A percentile compares a stretch with the other conserved stretches of the same genome.
Conservation (phyloP, 179 eudicot genomes). For the Spergularia azorica region DNA sequence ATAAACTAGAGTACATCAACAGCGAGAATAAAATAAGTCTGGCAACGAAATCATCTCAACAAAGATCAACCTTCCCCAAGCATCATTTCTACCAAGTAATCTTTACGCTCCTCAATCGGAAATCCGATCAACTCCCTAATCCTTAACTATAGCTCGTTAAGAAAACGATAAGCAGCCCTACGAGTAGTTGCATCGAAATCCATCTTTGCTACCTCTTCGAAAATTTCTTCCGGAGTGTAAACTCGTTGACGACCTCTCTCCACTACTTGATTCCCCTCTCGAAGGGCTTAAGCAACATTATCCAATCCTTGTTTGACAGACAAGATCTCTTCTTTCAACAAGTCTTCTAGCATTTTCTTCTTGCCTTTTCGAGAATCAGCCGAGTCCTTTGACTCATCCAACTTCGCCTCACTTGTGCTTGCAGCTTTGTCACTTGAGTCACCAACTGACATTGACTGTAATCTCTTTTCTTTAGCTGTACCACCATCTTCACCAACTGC, state of each 20-base stretch:
- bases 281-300: conserved; percentile 13
- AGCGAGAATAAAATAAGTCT: too few species aligned
- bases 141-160: background rate
- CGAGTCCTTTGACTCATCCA: background rate
- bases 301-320: conserved; percentile 1
- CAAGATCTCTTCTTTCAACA: background rate
- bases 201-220: conserved; percentile 13
- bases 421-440: background rate
- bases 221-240: background rate
- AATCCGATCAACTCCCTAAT: background rate
- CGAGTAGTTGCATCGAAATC: background rate
- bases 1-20: too few species aligned
- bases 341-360: background rate
- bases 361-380: background rate
- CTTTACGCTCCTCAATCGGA: background rate
- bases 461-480: conserved; percentile 5
- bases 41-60: too few species aligned
- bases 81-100: background rate
- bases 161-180: conserved; percentile 1
- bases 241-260: conserved; percentile 6
- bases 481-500: background rate
- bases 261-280: background rate
- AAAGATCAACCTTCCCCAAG: background rate
- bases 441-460: background rate
- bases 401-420: background rate